Evolutionary conservation across 2,329 filamentous ascomycete genomes (phyloP), one percentile per base, ranked within the genome.

Genomic region (Macroventuria anomochaeta): DNA sequence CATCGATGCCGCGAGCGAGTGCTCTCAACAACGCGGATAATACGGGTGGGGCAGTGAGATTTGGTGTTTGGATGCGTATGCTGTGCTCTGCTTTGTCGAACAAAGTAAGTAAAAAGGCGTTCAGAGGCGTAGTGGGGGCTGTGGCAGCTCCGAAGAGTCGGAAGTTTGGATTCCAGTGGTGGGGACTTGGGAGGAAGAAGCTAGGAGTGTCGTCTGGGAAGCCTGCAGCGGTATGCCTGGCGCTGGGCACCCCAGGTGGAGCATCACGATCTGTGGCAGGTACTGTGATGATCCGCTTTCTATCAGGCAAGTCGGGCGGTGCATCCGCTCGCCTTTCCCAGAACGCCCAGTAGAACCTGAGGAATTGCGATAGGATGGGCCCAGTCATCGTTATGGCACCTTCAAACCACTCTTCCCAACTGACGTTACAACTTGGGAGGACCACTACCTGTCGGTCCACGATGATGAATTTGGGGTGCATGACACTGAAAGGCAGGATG

Each of bases 351-450:
- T 90, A 91, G 66, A 93, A 93, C 2, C 77, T 70, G 34, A 89
- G 60, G 32, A 95, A 81, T n/a, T 81, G 78, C 3, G 71, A 63
- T 0, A 91, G 84, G 0, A 88, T 79, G 0, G 80, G 77, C 0
- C 89, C 90, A 6, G 79, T 79, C 10, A 93, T 74, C 48, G 86
- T 84, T 3, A 93, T 76, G 50, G 87, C 90, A 0, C 88, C 89
- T 71, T 96, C 91, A 21, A 93, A 87, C 91, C 91, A 96, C n/a
- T 85, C 75, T 72, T 95, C 91, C 89, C 89, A 95, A 66, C 88
- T 92, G 4, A 96, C 85, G 63, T 96, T 96, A 73, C 89, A 93
- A 63, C 88, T 91, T 0, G 90, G 90, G 8, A 95, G 73, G 64
- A 88, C 87, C 0, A 88, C 88, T 2, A 76, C 80, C 26, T 78